phyloP scores from a whole-genome alignment of 805 yeast genomes.

The Hemisphaericaspora nanyangensis region DNA sequence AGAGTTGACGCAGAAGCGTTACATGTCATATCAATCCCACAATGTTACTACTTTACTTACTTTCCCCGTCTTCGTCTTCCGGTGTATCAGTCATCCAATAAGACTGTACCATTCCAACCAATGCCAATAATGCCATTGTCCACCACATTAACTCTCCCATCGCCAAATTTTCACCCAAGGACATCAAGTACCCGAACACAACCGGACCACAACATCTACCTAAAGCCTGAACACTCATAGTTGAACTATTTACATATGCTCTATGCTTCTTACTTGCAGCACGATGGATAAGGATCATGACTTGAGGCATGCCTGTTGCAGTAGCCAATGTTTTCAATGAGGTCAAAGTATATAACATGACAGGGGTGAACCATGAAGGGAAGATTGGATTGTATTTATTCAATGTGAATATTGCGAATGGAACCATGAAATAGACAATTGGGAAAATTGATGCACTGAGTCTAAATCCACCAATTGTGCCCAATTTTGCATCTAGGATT shows the following conservation, averaged over 20 bases:
- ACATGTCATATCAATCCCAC: no score
- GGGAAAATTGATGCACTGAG: constrained; percentile 31
- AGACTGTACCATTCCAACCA: constrained; percentile 25
- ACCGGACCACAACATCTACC: constrained; percentile 32
- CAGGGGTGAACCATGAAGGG: constrained; percentile 29
- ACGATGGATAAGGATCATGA: constrained; percentile 30
- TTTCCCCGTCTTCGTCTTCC: no score
- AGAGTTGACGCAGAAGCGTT: no score
- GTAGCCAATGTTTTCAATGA: constrained; percentile 29
- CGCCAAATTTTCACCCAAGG: constrained; percentile 22
- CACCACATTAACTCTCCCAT: constrained; percentile 33
- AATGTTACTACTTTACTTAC: no score
- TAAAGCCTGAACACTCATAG: constrained; percentile 31
- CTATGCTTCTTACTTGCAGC: constrained; percentile 32
- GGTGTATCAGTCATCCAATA: constrained; percentile 24
- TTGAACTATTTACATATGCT: constrained; percentile 31
- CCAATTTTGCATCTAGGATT: constrained; percentile 26
- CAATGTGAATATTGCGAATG: constrained; percentile 29
- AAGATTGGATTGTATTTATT: constrained; percentile 19
- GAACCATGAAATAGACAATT: constrained; percentile 26
- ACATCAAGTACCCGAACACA: constrained; percentile 31
- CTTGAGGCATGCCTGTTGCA: constrained; percentile 35
- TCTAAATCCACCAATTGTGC: constrained; percentile 28
- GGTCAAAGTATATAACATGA: constrained; percentile 25
- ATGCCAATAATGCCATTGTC: constrained; percentile 26